Base-by-base conservation (phyloP, 228 moss, liverwort and hornwort genomes). In the Sphagnum magellanicum region DNA sequence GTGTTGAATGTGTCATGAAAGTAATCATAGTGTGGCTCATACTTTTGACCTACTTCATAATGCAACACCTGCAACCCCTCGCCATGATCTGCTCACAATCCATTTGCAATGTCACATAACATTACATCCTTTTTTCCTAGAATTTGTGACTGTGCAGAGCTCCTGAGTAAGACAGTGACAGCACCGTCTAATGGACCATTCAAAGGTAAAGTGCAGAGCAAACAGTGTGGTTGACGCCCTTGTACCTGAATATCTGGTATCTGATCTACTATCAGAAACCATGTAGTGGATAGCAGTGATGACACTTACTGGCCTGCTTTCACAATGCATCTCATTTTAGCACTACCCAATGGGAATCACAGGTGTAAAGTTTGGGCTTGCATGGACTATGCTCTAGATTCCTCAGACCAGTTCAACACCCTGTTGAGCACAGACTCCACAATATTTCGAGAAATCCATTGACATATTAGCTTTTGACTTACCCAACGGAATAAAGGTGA, bases 21-120 rank as follows among this genome's bases (percentile, higher is more conserved):
- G 76, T 98, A 98, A 74, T 98, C 98, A 77, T 87, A 98, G 66
- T 98, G 93, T n/a, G 94, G 68, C 81, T 98, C 94, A 50, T 98
- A 98, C 73, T 98, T 92, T 68, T 98, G 94, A 69, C 90, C 88
- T 70, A 89, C 92, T 84, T 78, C 89, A 63, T 98, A 98, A 71
- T 98, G 98, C 83, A 98, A 74, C 71, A 98, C 93, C 77, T 93
- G 98, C 72, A 98, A 84, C 67, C 98, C 98, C 86, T 98, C 98
- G 60, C 98, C 98, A 72, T 98, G 98, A 68, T 94, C 98, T 95
- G 87, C 84, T 74, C 61, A 77, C 16, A 61, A 66, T 10, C 59
- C 49, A 52, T 58, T 46, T 1, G 9, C 66, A 47, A 70, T 32
- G 32, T 47, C 55, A 51, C 5, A 62, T 4, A 16, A 62, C 6